phyloP scores from a whole-genome alignment of 805 yeast genomes.

The Suhomyces canberraensis region DNA sequence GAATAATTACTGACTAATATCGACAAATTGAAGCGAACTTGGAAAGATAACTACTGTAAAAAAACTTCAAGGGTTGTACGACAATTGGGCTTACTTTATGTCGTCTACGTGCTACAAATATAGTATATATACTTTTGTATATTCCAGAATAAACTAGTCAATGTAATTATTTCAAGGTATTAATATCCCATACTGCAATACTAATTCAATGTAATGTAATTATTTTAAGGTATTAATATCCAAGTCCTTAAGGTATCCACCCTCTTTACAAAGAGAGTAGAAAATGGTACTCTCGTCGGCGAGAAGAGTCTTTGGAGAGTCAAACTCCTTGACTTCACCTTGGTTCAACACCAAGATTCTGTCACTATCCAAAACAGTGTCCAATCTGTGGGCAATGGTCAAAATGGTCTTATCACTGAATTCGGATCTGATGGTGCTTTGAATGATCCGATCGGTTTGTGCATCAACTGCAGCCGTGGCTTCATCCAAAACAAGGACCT shows the following conservation, averaged over 20 bases:
- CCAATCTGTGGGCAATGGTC: constrained; percentile 27
- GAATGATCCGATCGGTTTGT: constrained; percentile 25
- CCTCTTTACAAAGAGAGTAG: constrained; percentile 11
- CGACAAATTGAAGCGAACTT: too few species aligned
- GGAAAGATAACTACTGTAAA: too few species aligned
- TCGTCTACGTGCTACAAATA: too few species aligned
- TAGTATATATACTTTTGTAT: too few species aligned
- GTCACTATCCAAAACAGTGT: constrained; percentile 27
- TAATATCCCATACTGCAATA: too few species aligned
- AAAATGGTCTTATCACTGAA: constrained; percentile 23
- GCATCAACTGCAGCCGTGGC: constrained; percentile 36
- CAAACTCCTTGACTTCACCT: constrained; percentile 21
- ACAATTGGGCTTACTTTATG: too few species aligned
- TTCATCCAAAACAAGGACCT: constrained; percentile 19
- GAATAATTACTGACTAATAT: too few species aligned
- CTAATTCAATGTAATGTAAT: too few species aligned
- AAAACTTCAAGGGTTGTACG: too few species aligned
- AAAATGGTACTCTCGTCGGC: constrained; percentile 5
- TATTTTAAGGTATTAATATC: background rate
- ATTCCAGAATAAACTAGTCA: too few species aligned
- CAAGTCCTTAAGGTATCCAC: constrained; percentile 5
- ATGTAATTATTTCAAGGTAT: background rate
- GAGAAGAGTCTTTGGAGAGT: constrained; percentile 9
- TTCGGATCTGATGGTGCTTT: constrained; percentile 22
- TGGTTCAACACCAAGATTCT: constrained; percentile 20